Percentiles rank a stretch among this genome's conserved stretches.
These are phyloP conservation scores for Ceratobasidium sp. DNA, from an alignment of 1,284 basidiomycete genomes.

Conservation along the genomic window DNA sequence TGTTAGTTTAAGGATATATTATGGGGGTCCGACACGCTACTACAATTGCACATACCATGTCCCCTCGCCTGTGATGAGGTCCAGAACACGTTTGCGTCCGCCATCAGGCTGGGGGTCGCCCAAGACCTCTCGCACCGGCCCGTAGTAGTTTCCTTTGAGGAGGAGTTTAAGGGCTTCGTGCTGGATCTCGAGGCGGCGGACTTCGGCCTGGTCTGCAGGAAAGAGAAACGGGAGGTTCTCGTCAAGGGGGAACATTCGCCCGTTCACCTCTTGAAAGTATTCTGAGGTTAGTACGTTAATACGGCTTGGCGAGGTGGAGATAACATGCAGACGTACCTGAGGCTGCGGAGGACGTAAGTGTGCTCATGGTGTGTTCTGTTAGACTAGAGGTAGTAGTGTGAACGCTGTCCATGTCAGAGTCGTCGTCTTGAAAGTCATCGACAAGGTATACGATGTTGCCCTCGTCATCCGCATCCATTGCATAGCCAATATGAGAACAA, in stretches of 20 bases:
- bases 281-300: constrained; percentile 4
- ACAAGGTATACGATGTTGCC: constrained; percentile 10
- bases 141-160: constrained; percentile 27
- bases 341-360: constrained; percentile 7
- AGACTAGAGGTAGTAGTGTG: constrained; percentile 13
- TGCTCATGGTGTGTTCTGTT: constrained; percentile 38
- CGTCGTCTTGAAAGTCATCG: constrained; percentile 25
- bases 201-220: constrained; percentile 26
- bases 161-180: constrained; percentile 7
- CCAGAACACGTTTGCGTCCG: constrained; percentile 27
- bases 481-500: background rate
- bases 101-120: constrained; percentile 15
- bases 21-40: background rate
- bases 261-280: constrained; percentile 33
- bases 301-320: background rate
- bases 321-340: background rate
- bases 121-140: constrained; percentile 14
- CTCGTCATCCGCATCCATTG: constrained; percentile 7
- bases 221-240: constrained; percentile 32
- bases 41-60: constrained; percentile 12
- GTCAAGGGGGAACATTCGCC: constrained; percentile 31
- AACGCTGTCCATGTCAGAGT: constrained; percentile 26
- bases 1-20: background rate
- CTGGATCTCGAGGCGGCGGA: constrained; percentile 10
- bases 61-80: constrained; percentile 37